Evolutionary conservation across 177 flowering plant species (phyloP).

Genomic region (Vitis hybrid): DNA sequence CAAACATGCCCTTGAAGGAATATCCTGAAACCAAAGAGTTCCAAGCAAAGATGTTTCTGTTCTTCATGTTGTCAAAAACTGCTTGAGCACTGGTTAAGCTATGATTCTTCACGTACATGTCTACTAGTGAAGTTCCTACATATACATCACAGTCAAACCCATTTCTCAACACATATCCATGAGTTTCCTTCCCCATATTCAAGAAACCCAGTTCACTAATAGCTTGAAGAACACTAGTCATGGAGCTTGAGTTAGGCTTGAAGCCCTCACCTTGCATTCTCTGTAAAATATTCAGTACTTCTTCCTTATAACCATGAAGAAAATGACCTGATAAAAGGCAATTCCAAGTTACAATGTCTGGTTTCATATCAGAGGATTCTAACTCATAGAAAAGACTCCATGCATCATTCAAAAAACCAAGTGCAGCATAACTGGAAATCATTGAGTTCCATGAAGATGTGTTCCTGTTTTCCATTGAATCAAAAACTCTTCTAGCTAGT

Average conservation of each 20-base stretch:
- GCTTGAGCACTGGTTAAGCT: constrained; percentile 33
- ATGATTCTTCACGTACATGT: constrained; percentile 63
- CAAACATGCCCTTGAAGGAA: constrained; percentile 46
- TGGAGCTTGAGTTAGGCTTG: constrained; percentile 49
- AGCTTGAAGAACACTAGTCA: constrained; percentile 57
- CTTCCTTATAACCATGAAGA: constrained; percentile 35
- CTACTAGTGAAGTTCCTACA: constrained; percentile 56
- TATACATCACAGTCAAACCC: constrained; percentile 47
- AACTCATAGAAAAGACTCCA: constrained; percentile 40
- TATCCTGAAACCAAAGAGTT: constrained; percentile 61
- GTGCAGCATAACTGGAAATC: constrained; percentile 48
- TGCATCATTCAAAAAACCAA: constrained; percentile 45
- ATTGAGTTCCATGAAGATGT: constrained; percentile 62
- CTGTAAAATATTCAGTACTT: constrained; percentile 34
- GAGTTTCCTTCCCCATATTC: constrained; percentile 50
- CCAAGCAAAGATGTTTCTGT: constrained; percentile 55
- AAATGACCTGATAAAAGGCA: constrained; percentile 59
- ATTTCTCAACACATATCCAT: constrained; percentile 51
- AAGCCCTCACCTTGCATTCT: constrained; percentile 43
- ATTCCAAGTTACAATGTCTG: constrained; percentile 67
- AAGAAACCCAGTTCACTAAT: constrained; percentile 34
- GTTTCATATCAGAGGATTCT: constrained; percentile 34
- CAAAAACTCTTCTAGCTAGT: constrained; percentile 45
- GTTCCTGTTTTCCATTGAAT: constrained; percentile 41
- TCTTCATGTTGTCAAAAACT: constrained; percentile 39